Conservation (phyloP, 164 flowering plant genomes). For the Taxillus chinensis region DNA sequence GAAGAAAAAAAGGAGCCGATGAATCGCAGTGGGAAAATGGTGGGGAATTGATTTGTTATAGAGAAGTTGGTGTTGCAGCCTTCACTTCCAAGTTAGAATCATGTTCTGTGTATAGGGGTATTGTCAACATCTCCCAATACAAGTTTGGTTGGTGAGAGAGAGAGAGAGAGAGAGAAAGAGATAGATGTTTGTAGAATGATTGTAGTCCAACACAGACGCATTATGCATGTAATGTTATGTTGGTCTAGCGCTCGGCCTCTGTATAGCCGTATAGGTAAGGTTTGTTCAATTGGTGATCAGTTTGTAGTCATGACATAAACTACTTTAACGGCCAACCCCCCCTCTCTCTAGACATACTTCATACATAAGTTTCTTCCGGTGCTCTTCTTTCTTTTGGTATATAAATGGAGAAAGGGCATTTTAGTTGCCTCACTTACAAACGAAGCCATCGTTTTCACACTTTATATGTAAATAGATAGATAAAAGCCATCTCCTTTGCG, state of each 20-base stretch:
- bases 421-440: conserved; percentile 32
- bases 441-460: conserved; percentile 17
- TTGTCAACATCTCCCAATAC: conserved; percentile 10
- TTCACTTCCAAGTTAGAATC: conserved; percentile 35
- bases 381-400: conserved; percentile 5
- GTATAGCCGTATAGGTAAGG: conserved; percentile 17
- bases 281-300: conserved; percentile 8
- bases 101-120: conserved; percentile 19
- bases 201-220: not conserved
- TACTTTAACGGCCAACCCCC: conserved; percentile 9
- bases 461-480: not conserved
- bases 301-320: not conserved
- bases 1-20: conserved; percentile 1
- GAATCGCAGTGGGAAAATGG: not conserved
- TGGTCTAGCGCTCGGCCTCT: conserved; percentile 4
- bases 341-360: not conserved
- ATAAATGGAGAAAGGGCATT: not conserved
- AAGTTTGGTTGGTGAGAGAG: conserved; percentile 30
- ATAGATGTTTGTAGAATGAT: conserved; percentile 8
- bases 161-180: conserved; percentile 12
- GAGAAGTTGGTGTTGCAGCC: conserved; percentile 17
- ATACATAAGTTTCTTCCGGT: conserved; percentile 4
- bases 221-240: conserved; percentile 6
- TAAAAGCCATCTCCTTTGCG: not conserved
- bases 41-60: conserved; percentile 23